Percentiles rank a stretch among this genome's conserved stretches.
Evolutionary conservation across 1,284 basidiomycete species (phyloP).

Genomic region (Flammula alnicola): DNA sequence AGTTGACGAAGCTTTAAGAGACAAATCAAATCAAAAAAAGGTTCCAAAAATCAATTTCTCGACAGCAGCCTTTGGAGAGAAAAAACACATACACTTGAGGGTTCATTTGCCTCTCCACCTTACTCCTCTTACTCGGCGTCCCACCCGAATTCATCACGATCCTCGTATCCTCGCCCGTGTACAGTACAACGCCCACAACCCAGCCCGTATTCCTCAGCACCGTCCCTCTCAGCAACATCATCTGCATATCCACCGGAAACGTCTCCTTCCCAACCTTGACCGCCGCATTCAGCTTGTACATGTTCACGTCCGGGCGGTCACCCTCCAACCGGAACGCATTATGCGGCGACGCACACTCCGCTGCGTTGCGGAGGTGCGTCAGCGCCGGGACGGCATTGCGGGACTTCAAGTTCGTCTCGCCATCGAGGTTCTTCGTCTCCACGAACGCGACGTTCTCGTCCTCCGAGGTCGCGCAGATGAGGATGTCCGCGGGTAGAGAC

Average conservation of each 20-base stretch:
- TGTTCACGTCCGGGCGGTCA: slow-evolving; percentile 90
- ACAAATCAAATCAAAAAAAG: background rate
- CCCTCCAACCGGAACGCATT: slow-evolving; percentile 79
- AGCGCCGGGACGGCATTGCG: slow-evolving; percentile 83
- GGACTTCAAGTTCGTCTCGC: slow-evolving; percentile 98
- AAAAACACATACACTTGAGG: slow-evolving; percentile 66
- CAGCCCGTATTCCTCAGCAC: slow-evolving; percentile 92
- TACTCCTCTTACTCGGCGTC: slow-evolving; percentile 92
- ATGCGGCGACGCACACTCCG: slow-evolving; percentile 54
- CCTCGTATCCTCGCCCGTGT: slow-evolving; percentile 93
- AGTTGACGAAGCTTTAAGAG: slow-evolving; percentile 73
- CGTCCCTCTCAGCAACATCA: slow-evolving; percentile 87
- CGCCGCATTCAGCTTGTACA: slow-evolving; percentile 92
- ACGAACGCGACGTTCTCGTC: slow-evolving; percentile 97
- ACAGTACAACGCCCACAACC: slow-evolving; percentile 91
- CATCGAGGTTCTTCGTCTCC: slow-evolving; percentile 99
- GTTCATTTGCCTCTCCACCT: slow-evolving; percentile 96
- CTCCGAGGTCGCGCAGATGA: slow-evolving; percentile 97
- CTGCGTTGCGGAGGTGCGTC: slow-evolving; percentile 69
- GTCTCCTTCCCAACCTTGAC: slow-evolving; percentile 62
- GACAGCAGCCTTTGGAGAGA: background rate
- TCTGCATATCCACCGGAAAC: slow-evolving; percentile 84
- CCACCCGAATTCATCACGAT: slow-evolving; percentile 94
- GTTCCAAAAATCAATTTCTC: no score
- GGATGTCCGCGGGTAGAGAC: slow-evolving; percentile 89